Evolutionary conservation across 495 filamentous ascomycete genomes (phyloP).

Genomic region (Aspergillus carlsbadensis): DNA sequence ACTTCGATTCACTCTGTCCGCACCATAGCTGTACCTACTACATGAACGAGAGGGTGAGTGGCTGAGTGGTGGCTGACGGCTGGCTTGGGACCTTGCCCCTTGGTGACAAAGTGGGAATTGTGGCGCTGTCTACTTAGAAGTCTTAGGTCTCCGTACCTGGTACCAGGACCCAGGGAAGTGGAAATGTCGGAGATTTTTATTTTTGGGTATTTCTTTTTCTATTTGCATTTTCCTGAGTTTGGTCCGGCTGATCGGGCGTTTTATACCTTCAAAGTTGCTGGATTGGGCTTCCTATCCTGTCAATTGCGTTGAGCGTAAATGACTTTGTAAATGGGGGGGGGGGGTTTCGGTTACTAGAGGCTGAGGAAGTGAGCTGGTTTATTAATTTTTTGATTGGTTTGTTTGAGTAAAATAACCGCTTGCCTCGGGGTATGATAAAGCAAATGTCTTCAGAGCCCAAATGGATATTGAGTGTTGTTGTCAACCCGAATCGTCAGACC

Average conservation of each 20-base stretch:
- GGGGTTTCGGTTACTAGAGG: too few relatives aligned
- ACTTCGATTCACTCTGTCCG: too few relatives aligned
- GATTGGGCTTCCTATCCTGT: too few relatives aligned
- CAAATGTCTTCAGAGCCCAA: constrained; percentile 29
- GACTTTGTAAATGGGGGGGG: too few relatives aligned
- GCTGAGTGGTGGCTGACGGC: constrained; percentile 8
- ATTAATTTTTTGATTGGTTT: constrained; percentile 12
- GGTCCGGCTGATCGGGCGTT: neutral
- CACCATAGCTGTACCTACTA: too few relatives aligned
- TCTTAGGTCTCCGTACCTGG: neutral
- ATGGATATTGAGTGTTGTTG: constrained; percentile 8
- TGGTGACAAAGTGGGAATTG: neutral
- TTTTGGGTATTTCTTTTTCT: neutral
- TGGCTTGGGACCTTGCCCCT: neutral
- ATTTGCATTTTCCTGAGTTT: neutral
- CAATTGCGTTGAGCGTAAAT: too few relatives aligned
- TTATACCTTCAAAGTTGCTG: too few relatives aligned
- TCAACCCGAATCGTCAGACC: constrained; percentile 25
- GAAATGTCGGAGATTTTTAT: neutral
- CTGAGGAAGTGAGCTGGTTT: constrained; percentile 1
- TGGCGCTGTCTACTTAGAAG: neutral
- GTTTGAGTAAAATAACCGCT: constrained; percentile 21
- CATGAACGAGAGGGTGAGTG: neutral
- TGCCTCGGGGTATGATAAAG: constrained; percentile 27
- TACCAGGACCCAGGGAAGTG: neutral